phyloP scores from a whole-genome alignment of 2,329 filamentous ascomycete species.

The Fusarium irregulare region DNA sequence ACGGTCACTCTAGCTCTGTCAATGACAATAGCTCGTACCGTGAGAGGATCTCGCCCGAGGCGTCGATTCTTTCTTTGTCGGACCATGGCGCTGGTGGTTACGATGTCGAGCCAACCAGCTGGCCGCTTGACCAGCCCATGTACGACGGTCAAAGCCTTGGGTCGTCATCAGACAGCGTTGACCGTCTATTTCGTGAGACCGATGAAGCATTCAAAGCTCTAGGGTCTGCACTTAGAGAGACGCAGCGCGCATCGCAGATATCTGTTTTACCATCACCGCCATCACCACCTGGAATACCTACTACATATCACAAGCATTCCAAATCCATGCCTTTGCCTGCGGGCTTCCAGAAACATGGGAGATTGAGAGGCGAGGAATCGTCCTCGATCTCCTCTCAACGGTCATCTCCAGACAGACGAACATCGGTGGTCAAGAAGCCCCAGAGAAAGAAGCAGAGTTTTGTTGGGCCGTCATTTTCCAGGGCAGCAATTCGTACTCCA shows the following conservation, averaged over 20 bases:
- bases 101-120: constrained; percentile 24
- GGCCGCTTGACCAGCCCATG: constrained; percentile 17
- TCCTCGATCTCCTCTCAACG: constrained; percentile 24
- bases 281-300: constrained; percentile 29
- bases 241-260: constrained; percentile 36
- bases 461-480: constrained; percentile 24
- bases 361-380: constrained; percentile 21
- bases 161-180: constrained; percentile 53
- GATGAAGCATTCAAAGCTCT: constrained; percentile 63
- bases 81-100: constrained; percentile 26
- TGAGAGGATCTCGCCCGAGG: constrained; percentile 11
- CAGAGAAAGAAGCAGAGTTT: constrained; percentile 53
- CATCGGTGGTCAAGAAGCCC: constrained; percentile 56
- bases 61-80: constrained; percentile 43
- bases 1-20: constrained; percentile 24
- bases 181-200: constrained; percentile 61
- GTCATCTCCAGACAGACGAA: constrained; percentile 41
- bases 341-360: constrained; percentile 32
- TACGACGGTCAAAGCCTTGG: constrained; percentile 34
- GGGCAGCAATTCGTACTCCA: constrained; percentile 44
- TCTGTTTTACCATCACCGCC: constrained; percentile 30
- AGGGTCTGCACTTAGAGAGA: constrained; percentile 55
- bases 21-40: constrained; percentile 17
- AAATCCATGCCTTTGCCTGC: constrained; percentile 42
- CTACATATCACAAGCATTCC: constrained; percentile 31